phyloP scores from a whole-genome alignment of 208 protist species.

The Trypanosoma conorhini region DNA sequence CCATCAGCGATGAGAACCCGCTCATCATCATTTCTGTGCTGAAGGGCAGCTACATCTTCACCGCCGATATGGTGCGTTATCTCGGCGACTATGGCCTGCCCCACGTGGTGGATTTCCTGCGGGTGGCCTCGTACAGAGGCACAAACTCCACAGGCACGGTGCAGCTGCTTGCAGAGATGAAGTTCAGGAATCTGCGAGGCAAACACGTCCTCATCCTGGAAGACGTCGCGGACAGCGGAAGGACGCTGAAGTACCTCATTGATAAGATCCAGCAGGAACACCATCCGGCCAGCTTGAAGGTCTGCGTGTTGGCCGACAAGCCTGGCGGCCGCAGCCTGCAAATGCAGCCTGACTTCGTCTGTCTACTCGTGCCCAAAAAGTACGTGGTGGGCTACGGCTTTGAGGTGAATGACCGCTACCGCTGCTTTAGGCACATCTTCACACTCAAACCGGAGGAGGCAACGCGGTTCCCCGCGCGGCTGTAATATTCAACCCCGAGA shows the following conservation, averaged over 20 bases:
- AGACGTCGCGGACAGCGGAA: conserved; percentile 87
- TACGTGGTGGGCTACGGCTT: conserved; percentile 94
- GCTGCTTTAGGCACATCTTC: conserved; percentile 81
- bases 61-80: conserved; percentile 85
- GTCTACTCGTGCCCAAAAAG: conserved; percentile 61
- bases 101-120: conserved; percentile 87
- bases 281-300: conserved; percentile 63
- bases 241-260: conserved; percentile 68
- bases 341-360: conserved; percentile 64
- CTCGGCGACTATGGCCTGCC: conserved; percentile 67
- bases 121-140: conserved; percentile 71
- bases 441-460: conserved; percentile 65
- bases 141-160: conserved; percentile 67
- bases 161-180: conserved; percentile 46
- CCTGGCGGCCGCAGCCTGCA: conserved; percentile 60
- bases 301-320: conserved; percentile 84
- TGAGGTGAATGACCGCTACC: conserved; percentile 89
- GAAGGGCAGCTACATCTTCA: conserved; percentile 93
- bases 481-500: conserved; percentile 28
- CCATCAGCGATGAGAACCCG: conserved; percentile 77
- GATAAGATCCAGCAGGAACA: conserved; percentile 41
- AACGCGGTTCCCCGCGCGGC: conserved; percentile 51
- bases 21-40: conserved; percentile 88
- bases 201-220: conserved; percentile 92
- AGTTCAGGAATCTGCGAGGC: conserved; percentile 57